phyloP scores from a whole-genome alignment of 2,329 filamentous ascomycete genomes.

The Arachnomyces sp. region DNA sequence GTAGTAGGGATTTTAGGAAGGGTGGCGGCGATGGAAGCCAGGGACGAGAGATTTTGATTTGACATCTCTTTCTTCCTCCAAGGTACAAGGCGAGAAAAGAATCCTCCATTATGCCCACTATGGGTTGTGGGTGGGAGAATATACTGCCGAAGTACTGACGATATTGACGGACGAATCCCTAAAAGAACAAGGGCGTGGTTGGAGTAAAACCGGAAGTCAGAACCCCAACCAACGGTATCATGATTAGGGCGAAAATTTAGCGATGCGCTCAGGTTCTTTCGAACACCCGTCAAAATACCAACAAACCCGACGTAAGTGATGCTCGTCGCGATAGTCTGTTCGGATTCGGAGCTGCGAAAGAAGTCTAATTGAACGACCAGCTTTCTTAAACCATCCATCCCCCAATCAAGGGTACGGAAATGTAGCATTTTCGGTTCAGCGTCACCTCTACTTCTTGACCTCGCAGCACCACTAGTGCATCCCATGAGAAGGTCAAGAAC shows the following conservation, averaged over 20 bases:
- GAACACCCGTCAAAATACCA: slow-evolving; percentile 44
- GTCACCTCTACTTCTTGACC: slow-evolving; percentile 13
- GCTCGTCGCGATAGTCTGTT: slow-evolving; percentile 37
- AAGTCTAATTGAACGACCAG: slow-evolving; percentile 49
- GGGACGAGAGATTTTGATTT: background rate
- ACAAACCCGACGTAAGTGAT: slow-evolving; percentile 46
- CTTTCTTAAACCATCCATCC: slow-evolving; percentile 44
- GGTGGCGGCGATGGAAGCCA: slow-evolving; percentile 21
- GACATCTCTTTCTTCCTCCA: slow-evolving; percentile 12
- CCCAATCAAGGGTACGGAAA: slow-evolving; percentile 46
- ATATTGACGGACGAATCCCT: slow-evolving; percentile 47
- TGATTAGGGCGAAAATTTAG: slow-evolving; percentile 41
- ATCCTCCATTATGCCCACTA: too few relatives aligned
- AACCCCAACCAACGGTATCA: slow-evolving; percentile 13
- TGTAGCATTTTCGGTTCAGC: slow-evolving; percentile 24
- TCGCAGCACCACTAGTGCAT: slow-evolving; percentile 53
- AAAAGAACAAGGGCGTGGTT: slow-evolving; percentile 46
- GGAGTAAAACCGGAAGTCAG: slow-evolving; percentile 12
- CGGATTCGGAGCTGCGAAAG: slow-evolving; percentile 26
- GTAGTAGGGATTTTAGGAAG: slow-evolving; percentile 39
- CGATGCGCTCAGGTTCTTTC: slow-evolving; percentile 40
- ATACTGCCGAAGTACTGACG: slow-evolving; percentile 42
- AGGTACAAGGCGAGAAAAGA: too few relatives aligned
- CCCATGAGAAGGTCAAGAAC: slow-evolving; percentile 58
- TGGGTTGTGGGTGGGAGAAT: slow-evolving; percentile 31